phyloP scores from a whole-genome alignment of 2,329 filamentous ascomycete species.

The Diaporthe vexans region DNA sequence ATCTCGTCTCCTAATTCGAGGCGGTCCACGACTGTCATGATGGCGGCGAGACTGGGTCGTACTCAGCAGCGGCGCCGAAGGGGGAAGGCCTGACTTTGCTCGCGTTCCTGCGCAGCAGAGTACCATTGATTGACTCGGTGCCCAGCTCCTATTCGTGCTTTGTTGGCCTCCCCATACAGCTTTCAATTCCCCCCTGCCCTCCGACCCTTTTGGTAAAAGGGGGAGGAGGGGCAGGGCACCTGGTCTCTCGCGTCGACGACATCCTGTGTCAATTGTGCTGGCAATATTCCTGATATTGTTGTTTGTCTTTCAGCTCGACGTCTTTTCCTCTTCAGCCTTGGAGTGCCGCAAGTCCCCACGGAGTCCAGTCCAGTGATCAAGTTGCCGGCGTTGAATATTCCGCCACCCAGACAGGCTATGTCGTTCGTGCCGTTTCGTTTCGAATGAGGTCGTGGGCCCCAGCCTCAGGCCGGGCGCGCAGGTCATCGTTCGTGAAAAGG shows the following conservation, averaged over 20 bases:
- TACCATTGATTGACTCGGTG: constrained; percentile 40
- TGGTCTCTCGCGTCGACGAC: constrained; percentile 53
- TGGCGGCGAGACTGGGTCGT: constrained; percentile 18
- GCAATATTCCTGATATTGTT: constrained; percentile 56
- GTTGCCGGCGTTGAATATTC: constrained; percentile 43
- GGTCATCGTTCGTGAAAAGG: constrained; percentile 52
- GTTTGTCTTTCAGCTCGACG: constrained; percentile 52
- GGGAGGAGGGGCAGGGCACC: constrained; percentile 45
- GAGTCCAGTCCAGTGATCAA: constrained; percentile 45
- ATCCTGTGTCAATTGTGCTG: constrained; percentile 59
- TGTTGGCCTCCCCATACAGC: constrained; percentile 48
- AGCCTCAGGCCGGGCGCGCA: constrained; percentile 42
- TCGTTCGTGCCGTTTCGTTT: constrained; percentile 37
- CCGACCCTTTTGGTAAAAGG: background rate
- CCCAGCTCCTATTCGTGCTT: constrained; percentile 48
- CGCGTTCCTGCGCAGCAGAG: constrained; percentile 51
- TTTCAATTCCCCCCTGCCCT: constrained; percentile 44
- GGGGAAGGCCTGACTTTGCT: constrained; percentile 44
- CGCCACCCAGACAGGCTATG: constrained; percentile 35
- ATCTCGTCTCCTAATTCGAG: background rate
- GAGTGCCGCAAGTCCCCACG: constrained; percentile 37
- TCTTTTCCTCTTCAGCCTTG: constrained; percentile 39
- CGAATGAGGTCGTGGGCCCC: constrained; percentile 43
- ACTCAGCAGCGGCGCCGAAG: constrained; percentile 26
- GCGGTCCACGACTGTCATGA: background rate